Percentiles rank a stretch among this genome's conserved stretches.
Evolutionary conservation across 805 yeast species (phyloP).

Genomic region (Priceomyces castillae): DNA sequence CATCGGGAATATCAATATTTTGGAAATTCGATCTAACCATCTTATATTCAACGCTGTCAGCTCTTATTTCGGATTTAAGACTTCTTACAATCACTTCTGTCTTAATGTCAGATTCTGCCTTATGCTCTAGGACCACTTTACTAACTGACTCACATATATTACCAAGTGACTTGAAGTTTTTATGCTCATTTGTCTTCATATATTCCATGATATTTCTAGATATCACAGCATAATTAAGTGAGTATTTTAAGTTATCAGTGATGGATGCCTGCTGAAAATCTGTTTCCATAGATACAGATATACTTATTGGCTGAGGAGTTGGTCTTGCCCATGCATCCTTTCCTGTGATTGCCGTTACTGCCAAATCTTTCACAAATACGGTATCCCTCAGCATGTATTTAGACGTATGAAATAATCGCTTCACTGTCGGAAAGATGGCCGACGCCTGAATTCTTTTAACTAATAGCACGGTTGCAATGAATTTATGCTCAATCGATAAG

Average conservation of each 20-base stretch:
- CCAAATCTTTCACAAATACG: constrained; percentile 54
- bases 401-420: constrained; percentile 12
- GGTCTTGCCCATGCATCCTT: constrained; percentile 73
- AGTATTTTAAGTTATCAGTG: constrained; percentile 75
- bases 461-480: constrained; percentile 7
- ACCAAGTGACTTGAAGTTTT: constrained; percentile 41
- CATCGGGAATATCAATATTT: constrained; percentile 15
- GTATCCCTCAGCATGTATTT: constrained; percentile 27
- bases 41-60: constrained; percentile 46
- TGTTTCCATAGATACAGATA: constrained; percentile 61
- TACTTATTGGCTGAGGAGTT: constrained; percentile 60
- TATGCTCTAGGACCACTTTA: constrained; percentile 41
- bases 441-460: constrained; percentile 8
- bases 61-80: constrained; percentile 58
- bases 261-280: constrained; percentile 71
- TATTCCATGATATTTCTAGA: constrained; percentile 59
- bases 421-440: constrained; percentile 13
- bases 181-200: constrained; percentile 42
- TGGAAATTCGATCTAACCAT: constrained; percentile 29
- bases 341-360: constrained; percentile 63
- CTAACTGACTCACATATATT: constrained; percentile 50
- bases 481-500: background rate
- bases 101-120: constrained; percentile 45
- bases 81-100: constrained; percentile 42
- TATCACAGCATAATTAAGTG: constrained; percentile 86